phyloP scores from a whole-genome alignment of 768 basidiomycete genomes.

The Amanita subjunquillea region DNA sequence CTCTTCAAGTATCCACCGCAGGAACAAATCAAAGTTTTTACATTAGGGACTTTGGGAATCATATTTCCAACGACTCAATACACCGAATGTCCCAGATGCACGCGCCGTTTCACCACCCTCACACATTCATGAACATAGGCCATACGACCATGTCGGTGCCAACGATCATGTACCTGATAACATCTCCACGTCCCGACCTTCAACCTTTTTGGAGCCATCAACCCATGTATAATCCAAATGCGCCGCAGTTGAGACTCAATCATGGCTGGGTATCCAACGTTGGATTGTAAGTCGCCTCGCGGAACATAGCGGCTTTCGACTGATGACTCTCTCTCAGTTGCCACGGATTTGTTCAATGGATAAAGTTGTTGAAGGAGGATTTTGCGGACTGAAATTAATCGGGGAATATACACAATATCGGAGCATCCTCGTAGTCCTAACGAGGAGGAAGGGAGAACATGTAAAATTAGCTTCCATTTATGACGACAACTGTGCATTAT shows the following conservation, averaged over 20 bases:
- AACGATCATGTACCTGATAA: conserved; percentile 31
- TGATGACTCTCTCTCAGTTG: neutral
- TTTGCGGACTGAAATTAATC: neutral
- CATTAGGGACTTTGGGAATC: conserved; percentile 21
- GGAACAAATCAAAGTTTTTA: conserved; percentile 31
- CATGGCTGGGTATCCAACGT: conserved; percentile 13
- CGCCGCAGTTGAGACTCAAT: conserved; percentile 6
- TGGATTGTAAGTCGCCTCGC: conserved; percentile 11
- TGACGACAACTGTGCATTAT: no score
- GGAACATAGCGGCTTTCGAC: neutral
- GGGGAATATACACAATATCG: no score
- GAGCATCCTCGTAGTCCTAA: no score
- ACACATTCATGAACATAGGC: conserved; percentile 8
- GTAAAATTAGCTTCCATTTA: no score
- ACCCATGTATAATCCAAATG: conserved; percentile 7
- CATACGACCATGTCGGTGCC: conserved; percentile 15
- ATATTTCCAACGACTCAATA: conserved; percentile 2
- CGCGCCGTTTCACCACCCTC: neutral
- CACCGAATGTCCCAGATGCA: conserved; percentile 9
- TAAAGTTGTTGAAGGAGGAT: conserved; percentile 6
- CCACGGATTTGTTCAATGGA: conserved; percentile 7
- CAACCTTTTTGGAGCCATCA: conserved; percentile 28
- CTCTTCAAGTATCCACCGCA: conserved; percentile 24
- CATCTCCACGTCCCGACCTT: conserved; percentile 20
- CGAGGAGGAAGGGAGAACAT: no score